Conservation (phyloP, 768 basidiomycete genomes). For the Mycena polygramma region DNA sequence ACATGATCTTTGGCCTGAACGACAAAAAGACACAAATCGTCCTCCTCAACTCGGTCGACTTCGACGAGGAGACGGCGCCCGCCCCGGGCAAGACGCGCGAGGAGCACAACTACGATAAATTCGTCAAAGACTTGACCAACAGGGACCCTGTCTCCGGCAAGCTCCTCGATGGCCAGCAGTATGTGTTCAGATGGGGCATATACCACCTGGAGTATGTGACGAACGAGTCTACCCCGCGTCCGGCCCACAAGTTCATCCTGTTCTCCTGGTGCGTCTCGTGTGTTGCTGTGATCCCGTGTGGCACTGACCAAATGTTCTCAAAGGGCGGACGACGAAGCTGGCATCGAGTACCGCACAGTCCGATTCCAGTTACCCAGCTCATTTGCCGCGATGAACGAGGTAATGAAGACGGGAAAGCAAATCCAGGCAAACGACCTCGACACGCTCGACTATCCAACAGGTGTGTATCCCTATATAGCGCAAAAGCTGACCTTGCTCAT, state of each 20-base stretch:
- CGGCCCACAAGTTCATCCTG: constrained; percentile 88
- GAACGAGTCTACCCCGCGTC: constrained; percentile 51
- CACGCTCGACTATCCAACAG: constrained; percentile 79
- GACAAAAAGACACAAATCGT: constrained; percentile 76
- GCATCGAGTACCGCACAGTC: constrained; percentile 64
- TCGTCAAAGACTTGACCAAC: constrained; percentile 78
- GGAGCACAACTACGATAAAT: constrained; percentile 73
- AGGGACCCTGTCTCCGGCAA: too few species aligned
- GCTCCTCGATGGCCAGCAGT: constrained; percentile 40
- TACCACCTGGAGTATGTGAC: constrained; percentile 91
- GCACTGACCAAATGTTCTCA: constrained; percentile 43
- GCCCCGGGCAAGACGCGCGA: constrained; percentile 65
- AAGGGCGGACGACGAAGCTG: constrained; percentile 91
- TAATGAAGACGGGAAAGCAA: constrained; percentile 45
- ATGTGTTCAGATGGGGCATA: constrained; percentile 88
- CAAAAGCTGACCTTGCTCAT: too few species aligned
- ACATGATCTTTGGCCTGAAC: constrained; percentile 85
- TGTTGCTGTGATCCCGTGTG: too few species aligned
- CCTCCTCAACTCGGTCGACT: constrained; percentile 48
- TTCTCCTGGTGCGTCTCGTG: constrained; percentile 90
- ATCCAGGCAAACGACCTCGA: constrained; percentile 86
- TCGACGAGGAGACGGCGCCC: too few species aligned
- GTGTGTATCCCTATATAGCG: constrained; percentile 58
- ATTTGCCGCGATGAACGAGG: constrained; percentile 81
- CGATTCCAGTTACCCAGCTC: constrained; percentile 62